Percentiles rank a stretch among this genome's conserved stretches.
phyloP scores from a whole-genome alignment of 2,329 filamentous ascomycete species.

The Trichoderma atrobrunneum region DNA sequence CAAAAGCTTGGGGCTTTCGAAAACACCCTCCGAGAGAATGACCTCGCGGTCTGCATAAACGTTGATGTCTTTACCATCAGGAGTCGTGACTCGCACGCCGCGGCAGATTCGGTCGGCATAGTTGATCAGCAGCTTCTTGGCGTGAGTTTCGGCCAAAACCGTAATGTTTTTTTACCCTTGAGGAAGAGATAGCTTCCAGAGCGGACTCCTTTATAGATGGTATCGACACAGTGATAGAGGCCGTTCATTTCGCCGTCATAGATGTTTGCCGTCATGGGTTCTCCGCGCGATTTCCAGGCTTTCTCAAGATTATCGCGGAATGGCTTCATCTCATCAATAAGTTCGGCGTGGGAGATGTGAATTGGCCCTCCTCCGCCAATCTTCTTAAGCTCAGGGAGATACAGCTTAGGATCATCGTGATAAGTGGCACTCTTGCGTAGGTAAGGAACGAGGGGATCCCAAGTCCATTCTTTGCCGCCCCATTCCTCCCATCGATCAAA shows the following conservation, averaged over 20 bases:
- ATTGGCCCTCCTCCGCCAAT: conserved; percentile 53
- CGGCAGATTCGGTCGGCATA: conserved; percentile 36
- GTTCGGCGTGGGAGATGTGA: conserved; percentile 52
- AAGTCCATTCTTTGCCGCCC: conserved; percentile 66
- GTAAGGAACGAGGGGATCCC: conserved; percentile 49
- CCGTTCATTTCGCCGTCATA: conserved; percentile 55
- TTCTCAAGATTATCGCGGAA: conserved; percentile 50
- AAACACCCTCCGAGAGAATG: conserved; percentile 51
- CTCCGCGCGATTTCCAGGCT: conserved; percentile 54
- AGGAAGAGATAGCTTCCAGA: conserved; percentile 52
- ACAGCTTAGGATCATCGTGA: conserved; percentile 51
- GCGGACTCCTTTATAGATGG: conserved; percentile 55
- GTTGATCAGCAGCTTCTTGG: conserved; percentile 55
- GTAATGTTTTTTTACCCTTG: conserved; percentile 54
- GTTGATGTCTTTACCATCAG: conserved; percentile 36
- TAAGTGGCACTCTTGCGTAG: conserved; percentile 56
- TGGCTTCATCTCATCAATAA: conserved; percentile 48
- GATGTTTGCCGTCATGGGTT: conserved; percentile 51
- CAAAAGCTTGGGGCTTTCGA: conserved; percentile 63
- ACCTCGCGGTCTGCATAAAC: conserved; percentile 50
- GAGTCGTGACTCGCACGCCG: conserved; percentile 47
- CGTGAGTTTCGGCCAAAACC: conserved; percentile 45
- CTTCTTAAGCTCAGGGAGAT: conserved; percentile 44
- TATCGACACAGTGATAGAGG: conserved; percentile 51
- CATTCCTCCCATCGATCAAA: conserved; percentile 68